Percentiles rank a stretch among this genome's conserved stretches.
These are phyloP conservation scores for Boletus edulis DNA, from an alignment of 768 basidiomycete species.

Conservation along the genomic window DNA sequence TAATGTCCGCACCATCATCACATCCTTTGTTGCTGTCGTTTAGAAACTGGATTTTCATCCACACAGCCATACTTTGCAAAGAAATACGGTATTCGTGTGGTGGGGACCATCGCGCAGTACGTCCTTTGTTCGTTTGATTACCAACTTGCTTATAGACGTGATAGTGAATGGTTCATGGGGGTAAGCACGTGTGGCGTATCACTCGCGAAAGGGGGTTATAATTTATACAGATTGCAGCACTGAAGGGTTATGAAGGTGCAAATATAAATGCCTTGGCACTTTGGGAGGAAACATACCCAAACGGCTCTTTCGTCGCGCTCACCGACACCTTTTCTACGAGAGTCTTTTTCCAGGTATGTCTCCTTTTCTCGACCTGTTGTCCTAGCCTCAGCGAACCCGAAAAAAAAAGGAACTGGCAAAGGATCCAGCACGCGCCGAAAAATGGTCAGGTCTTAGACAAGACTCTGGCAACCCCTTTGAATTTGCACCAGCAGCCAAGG, in stretches of 20 bases:
- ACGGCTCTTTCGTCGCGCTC: slow-evolving; percentile 66
- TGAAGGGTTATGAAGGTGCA: slow-evolving; percentile 76
- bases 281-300: slow-evolving; percentile 78
- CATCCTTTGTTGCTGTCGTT: neutral
- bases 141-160: slow-evolving; percentile 3
- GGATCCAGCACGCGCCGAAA: slow-evolving; percentile 56
- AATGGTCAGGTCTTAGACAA: slow-evolving; percentile 86
- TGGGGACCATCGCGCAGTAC: slow-evolving; percentile 88
- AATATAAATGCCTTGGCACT: slow-evolving; percentile 74
- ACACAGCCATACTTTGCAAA: slow-evolving; percentile 79
- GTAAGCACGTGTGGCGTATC: slow-evolving; percentile 37
- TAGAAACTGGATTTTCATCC: neutral
- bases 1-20: slow-evolving; percentile 56
- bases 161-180: slow-evolving; percentile 90
- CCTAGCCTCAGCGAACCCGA: neutral
- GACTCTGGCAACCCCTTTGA: slow-evolving; percentile 88
- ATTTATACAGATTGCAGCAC: slow-evolving; percentile 64
- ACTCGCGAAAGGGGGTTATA: neutral
- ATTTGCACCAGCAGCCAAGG: slow-evolving; percentile 75
- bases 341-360: slow-evolving; percentile 73
- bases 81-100: slow-evolving; percentile 59
- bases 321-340: slow-evolving; percentile 94
- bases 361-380: neutral
- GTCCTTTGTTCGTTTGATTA: slow-evolving; percentile 27
- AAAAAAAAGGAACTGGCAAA: slow-evolving; percentile 51